Evolutionary conservation across 805 yeast genomes (phyloP), one percentile per base, ranked within the genome.

Genomic region (Candida wancherniae): DNA sequence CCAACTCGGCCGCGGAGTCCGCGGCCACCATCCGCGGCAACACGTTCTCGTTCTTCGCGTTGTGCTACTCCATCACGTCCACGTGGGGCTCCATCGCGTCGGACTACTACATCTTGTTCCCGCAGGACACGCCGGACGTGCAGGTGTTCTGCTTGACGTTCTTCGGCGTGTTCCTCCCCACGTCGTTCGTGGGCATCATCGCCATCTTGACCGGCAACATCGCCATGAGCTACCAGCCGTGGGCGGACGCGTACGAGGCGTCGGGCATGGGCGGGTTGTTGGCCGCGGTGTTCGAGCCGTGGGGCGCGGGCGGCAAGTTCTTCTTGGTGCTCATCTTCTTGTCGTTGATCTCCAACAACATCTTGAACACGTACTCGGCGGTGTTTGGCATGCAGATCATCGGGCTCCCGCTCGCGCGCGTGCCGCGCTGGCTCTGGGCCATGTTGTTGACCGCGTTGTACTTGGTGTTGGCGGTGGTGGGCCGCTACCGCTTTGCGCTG

Each of bases 51-150:
- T 83, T 77, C 55, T 83, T 85, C 47, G 71, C 86, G 1, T 64
- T 84, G 33, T 68, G 79, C 25, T 84, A 83, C 48, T 77, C 94
- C 17, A 77, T 81, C 27, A 84, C 95, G 3, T 73, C 85, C 3
- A 84, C 95, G 1, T 86, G 95, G 95, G 88, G 94, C 25, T 80
- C 88, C 2, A 73, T 84, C 38, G 84, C 95, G 0, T 69, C 88
- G 0, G 96, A 86, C 57, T 86, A 86, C 55, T 84, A 84, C 54
- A 74, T 86, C 28, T 64, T 84, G 29, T 77, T 85, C 45, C 95
- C 95, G 1, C 90, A 82, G 47, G 63, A 68, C 23, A 73, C 84
- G 1, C 69, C 82, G 2, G 73, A 74, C 33, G 38, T 53, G 32
- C 69, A 68, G 36, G 63, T 80, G 2, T 82, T 77, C 47, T 14